A percentile compares a stretch with the other conserved stretches of the same genome.
Evolutionary conservation across 2,329 filamentous ascomycete genomes (phyloP).

Genomic region (Epichloe hybrida): DNA sequence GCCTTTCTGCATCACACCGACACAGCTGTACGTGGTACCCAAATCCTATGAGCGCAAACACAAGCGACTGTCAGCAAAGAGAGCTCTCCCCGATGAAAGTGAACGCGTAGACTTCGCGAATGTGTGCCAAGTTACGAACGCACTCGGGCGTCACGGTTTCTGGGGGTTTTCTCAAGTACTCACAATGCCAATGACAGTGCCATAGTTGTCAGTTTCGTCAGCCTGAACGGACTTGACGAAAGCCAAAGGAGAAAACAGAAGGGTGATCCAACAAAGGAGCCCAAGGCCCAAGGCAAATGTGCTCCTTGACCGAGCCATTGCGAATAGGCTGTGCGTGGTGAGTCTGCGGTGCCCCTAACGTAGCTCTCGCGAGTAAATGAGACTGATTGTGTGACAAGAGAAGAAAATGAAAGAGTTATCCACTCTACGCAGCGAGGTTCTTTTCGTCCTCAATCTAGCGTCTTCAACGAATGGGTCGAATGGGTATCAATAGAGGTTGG

Average conservation of each 20-base stretch:
- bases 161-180: slow-evolving; percentile 18
- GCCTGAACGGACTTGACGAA: slow-evolving; percentile 67
- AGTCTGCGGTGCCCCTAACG: slow-evolving; percentile 7
- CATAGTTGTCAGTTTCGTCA: slow-evolving; percentile 64
- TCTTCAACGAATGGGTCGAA: slow-evolving; percentile 14
- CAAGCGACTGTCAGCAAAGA: neutral
- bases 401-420: slow-evolving; percentile 13
- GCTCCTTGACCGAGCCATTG: slow-evolving; percentile 47
- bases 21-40: slow-evolving; percentile 80
- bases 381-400: slow-evolving; percentile 10
- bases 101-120: neutral
- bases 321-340: slow-evolving; percentile 12
- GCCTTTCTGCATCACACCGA: slow-evolving; percentile 91
- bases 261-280: slow-evolving; percentile 80
- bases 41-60: slow-evolving; percentile 41
- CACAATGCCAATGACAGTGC: slow-evolving; percentile 87
- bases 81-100: neutral
- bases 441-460: slow-evolving; percentile 17
- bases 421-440: slow-evolving; percentile 14
- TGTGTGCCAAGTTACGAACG: neutral
- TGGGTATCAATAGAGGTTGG: slow-evolving; percentile 15
- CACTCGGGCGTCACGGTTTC: neutral
- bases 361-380: slow-evolving; percentile 6
- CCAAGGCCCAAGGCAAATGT: slow-evolving; percentile 70
- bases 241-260: slow-evolving; percentile 77